Evolutionary conservation across 768 basidiomycete genomes (phyloP).

Genomic region (Boletus subcaerulescens): DNA sequence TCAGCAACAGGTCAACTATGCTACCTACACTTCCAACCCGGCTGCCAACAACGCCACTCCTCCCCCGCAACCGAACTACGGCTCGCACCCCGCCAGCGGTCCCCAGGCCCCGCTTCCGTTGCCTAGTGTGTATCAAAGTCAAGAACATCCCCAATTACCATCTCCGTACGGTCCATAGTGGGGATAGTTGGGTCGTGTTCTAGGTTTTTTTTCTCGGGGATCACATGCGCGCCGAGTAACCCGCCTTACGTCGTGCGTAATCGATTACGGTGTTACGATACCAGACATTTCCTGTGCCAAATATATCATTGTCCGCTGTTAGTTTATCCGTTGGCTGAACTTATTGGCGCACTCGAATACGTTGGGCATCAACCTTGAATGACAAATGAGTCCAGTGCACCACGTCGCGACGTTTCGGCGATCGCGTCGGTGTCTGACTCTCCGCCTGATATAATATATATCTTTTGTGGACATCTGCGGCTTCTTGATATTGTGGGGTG

Average conservation of each 20-base stretch:
- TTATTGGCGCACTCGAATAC: no score
- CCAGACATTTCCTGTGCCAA: background rate
- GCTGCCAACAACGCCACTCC: background rate
- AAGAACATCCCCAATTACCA: background rate
- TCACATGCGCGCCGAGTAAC: no score
- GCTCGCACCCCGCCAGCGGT: conserved; percentile 8
- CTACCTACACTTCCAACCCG: conserved; percentile 7
- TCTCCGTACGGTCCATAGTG: background rate
- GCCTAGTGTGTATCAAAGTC: conserved; percentile 9
- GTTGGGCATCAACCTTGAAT: no score
- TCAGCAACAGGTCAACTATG: background rate
- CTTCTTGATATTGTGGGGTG: no score
- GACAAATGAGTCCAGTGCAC: no score
- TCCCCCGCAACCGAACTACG: conserved; percentile 19
- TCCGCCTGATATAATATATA: no score
- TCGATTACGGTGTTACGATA: background rate
- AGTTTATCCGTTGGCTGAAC: no score
- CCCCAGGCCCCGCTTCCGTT: conserved; percentile 10
- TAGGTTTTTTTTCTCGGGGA: no score
- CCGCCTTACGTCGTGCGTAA: background rate
- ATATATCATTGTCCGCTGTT: no score
- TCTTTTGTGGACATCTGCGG: no score
- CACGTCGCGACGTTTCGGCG: no score
- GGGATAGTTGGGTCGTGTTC: background rate
- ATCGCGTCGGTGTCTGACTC: no score